phyloP scores from a whole-genome alignment of 1,284 basidiomycete genomes.

The Blastosporella zonata region DNA sequence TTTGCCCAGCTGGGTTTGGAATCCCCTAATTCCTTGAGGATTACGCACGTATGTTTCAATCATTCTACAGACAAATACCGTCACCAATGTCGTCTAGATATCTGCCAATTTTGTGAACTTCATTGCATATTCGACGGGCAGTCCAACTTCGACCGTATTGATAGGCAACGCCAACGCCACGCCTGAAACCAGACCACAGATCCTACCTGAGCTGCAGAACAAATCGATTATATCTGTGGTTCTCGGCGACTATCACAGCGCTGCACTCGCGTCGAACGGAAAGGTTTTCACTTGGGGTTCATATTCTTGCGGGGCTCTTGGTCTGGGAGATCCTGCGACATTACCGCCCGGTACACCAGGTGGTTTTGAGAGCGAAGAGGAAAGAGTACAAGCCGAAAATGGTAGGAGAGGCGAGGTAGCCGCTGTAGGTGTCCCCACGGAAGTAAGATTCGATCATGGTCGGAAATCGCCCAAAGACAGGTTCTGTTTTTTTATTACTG shows the following conservation, averaged over 20 bases:
- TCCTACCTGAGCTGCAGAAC: conserved; percentile 72
- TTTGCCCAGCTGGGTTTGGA: conserved; percentile 36
- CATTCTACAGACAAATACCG: conserved; percentile 2
- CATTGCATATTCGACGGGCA: conserved; percentile 77
- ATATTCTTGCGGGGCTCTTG: conserved; percentile 77
- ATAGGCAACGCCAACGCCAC: conserved; percentile 51
- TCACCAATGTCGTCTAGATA: conserved; percentile 47
- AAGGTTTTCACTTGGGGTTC: conserved; percentile 83
- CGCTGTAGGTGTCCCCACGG: conserved; percentile 55
- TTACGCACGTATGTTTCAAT: conserved; percentile 61
- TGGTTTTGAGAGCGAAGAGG: conserved; percentile 44
- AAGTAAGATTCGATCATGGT: conserved; percentile 67
- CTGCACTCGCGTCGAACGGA: conserved; percentile 77
- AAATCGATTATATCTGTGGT: conserved; percentile 78
- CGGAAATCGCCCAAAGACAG: conserved; percentile 46
- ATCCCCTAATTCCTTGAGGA: conserved; percentile 47
- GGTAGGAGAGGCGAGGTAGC: conserved; percentile 37
- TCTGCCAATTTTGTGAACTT: conserved; percentile 83
- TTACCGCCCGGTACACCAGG: conserved; percentile 57
- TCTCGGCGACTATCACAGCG: conserved; percentile 88
- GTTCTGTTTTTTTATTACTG: conserved; percentile 77
- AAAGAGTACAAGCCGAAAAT: conserved; percentile 31
- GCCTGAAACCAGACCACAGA: conserved; percentile 44
- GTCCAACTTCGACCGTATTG: conserved; percentile 62
- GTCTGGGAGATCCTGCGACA: conserved; percentile 68